Conservation (phyloP, 2,329 filamentous ascomycete species). For the Xylaria multiplex region DNA sequence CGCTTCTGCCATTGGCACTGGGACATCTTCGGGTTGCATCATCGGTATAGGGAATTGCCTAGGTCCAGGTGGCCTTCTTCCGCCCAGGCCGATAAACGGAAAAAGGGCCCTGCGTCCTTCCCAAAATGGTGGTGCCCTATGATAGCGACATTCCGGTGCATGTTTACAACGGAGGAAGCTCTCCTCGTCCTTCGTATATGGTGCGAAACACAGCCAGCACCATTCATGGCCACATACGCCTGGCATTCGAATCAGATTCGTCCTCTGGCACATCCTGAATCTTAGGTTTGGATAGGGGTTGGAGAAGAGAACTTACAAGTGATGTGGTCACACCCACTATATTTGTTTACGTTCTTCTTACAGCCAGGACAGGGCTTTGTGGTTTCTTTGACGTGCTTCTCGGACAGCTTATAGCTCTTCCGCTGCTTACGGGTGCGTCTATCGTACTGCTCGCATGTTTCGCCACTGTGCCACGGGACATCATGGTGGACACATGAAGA, state of each 20-base stretch:
- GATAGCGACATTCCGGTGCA: constrained; percentile 44
- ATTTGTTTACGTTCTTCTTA: constrained; percentile 51
- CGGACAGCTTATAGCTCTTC: constrained; percentile 50
- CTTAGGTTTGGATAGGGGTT: neutral
- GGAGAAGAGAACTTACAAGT: constrained; percentile 49
- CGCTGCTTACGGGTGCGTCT: constrained; percentile 44
- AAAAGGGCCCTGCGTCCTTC: constrained; percentile 43
- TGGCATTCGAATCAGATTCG: constrained; percentile 16
- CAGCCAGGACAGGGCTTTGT: constrained; percentile 52
- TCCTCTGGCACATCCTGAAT: neutral
- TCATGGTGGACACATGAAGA: constrained; percentile 51
- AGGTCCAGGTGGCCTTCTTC: neutral
- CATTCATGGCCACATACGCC: constrained; percentile 53
- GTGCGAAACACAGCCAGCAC: constrained; percentile 53
- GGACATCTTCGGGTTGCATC: neutral
- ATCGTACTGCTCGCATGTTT: constrained; percentile 53
- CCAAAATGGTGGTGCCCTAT: constrained; percentile 42
- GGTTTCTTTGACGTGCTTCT: constrained; percentile 48
- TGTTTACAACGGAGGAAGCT: constrained; percentile 50
- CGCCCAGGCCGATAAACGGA: constrained; percentile 25
- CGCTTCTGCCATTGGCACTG: neutral
- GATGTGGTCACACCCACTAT: constrained; percentile 54
- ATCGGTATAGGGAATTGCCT: neutral
- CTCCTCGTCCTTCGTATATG: constrained; percentile 44
- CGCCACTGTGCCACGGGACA: constrained; percentile 52